phyloP scores from a whole-genome alignment of 2,329 filamentous ascomycete genomes.

The Gnomoniopsis sp. region DNA sequence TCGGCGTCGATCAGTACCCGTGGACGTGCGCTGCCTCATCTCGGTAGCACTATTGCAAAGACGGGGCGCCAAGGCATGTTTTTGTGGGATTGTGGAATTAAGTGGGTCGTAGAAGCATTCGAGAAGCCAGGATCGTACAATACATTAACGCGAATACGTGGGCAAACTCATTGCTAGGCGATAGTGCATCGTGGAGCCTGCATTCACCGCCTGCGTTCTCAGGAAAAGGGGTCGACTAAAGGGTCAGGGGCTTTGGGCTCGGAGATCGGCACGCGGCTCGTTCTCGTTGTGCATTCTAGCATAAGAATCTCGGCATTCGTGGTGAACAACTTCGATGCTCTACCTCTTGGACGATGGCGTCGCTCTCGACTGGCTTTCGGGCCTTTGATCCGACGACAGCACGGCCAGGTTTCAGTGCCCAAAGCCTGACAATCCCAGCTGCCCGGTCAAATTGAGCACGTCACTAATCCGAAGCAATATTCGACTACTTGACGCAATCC shows the following conservation, averaged over 20 bases:
- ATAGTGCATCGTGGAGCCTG: neutral
- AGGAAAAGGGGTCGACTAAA: neutral
- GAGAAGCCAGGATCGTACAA: neutral
- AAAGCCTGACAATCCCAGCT: neutral
- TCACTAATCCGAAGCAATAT: neutral
- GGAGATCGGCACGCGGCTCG: neutral
- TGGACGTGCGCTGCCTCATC: neutral
- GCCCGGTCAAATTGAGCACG: neutral
- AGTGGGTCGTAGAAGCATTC: conserved; percentile 4
- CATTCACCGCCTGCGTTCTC: neutral
- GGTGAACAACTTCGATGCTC: no score
- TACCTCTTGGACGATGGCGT: no score
- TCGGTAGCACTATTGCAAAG: neutral
- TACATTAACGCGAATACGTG: neutral
- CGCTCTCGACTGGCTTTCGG: neutral
- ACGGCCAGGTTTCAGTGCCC: neutral
- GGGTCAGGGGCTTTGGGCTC: neutral
- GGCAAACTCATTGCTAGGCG: neutral
- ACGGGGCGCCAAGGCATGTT: neutral
- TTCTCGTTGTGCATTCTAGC: neutral
- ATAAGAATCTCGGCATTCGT: neutral
- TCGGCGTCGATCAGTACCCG: neutral
- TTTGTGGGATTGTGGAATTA: neutral
- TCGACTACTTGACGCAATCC: neutral
- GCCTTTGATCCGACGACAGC: neutral